These are phyloP conservation scores for Anthracocystis walkeri DNA, from an alignment of 1,284 basidiomycete species.

Conservation along the genomic window DNA sequence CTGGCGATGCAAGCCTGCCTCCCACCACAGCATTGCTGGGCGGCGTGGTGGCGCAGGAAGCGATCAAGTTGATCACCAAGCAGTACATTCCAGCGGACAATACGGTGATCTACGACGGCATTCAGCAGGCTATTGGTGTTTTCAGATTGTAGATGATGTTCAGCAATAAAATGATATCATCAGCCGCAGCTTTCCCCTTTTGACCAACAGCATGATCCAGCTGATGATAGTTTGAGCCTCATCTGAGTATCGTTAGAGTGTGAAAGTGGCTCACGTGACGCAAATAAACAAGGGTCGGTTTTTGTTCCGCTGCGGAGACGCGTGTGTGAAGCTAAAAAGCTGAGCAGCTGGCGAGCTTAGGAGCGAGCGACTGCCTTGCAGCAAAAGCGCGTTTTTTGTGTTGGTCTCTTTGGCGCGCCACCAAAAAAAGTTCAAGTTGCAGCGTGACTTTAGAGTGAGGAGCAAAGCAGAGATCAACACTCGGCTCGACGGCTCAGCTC, in stretches of 20 bases:
- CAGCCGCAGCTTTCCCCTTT: not conserved
- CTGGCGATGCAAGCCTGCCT: constrained; percentile 83
- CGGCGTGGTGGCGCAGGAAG: constrained; percentile 94
- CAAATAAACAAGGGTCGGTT: not conserved
- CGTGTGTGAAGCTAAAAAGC: not conserved
- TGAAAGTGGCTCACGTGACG: constrained; percentile 6
- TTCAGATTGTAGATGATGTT: constrained; percentile 48
- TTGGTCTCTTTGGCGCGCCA: constrained; percentile 1
- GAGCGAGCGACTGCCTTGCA: not conserved
- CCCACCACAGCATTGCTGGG: constrained; percentile 93
- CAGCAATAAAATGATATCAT: not conserved
- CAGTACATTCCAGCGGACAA: constrained; percentile 94
- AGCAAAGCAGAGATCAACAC: constrained; percentile 17
- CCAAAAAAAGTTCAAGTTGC: not conserved
- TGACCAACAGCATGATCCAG: not conserved
- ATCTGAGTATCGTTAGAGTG: not conserved
- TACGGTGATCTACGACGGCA: constrained; percentile 86
- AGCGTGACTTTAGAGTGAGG: not conserved
- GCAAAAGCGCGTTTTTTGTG: constrained; percentile 6
- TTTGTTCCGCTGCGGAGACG: constrained; percentile 2
- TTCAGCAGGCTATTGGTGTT: constrained; percentile 72
- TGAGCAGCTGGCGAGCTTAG: not conserved
- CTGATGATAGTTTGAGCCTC: not conserved
- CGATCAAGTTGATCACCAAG: constrained; percentile 95
- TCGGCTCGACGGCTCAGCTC: constrained; percentile 8